Base-by-base conservation (phyloP, 148 eudicot species). In the Euryodendron excelsum region DNA sequence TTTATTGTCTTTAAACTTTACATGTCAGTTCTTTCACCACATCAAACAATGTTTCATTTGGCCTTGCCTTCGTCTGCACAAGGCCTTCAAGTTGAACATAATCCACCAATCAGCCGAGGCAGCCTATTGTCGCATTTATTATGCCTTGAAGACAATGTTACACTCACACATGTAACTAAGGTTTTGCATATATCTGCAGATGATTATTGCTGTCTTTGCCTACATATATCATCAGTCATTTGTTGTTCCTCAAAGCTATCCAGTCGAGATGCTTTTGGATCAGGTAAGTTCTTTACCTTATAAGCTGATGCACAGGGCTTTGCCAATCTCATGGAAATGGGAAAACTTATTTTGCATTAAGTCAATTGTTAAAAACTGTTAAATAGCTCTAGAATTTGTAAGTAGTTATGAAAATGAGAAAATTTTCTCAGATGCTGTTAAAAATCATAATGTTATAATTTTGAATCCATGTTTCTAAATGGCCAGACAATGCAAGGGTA, bases 141-240 rank as follows among this genome's bases (percentile, higher is more conserved):
- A 30, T 30, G 37, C 37, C 47, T 66, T 60, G 31, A 23, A 60
- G 33, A 60, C 33, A 23, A 8, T 27, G 64, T 60, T 23, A 36
- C 70, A 30, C 31, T 18, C 17, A 20, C 21, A 34, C 7, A 31
- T 36, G 9, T 17, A 66, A 66, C 70, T 37, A 1, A 66, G 34
- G 21, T 64, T 18, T 20, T 8, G 9, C 14, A 9, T 20, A 63
- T 18, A 36, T 61, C 56, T 79, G 73, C 70, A 87, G 90, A 87
- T 87, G 90, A 86, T 87, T 37, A 87, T 87, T 86, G 90, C 90
- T 4, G 88, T 87, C 61, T 87, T 87, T 47, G 90, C 90, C 14
- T 87, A 87, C 60, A 87, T 87, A 80, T 87, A 87, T 67, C 90
- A 87, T 69, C 90, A 87, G 69, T 87, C 90, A 31, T 87, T 87